Conservation (phyloP, 352 stramenopile species). For the Labyrinthula sp. region DNA sequence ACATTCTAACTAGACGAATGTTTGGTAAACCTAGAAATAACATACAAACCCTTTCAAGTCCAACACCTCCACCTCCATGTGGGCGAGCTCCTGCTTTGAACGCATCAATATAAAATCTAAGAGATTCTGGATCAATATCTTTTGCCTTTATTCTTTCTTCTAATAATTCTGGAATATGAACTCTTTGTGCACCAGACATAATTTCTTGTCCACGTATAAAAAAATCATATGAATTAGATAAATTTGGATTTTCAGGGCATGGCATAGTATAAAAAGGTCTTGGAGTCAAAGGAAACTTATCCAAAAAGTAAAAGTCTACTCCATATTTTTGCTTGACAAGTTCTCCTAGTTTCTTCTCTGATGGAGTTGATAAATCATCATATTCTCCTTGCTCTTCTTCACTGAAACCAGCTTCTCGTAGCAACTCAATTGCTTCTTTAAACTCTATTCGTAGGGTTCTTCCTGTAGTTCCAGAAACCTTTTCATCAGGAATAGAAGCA, state of each 20-base stretch:
- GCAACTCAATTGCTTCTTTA: constrained; percentile 71
- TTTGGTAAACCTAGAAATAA: constrained; percentile 93
- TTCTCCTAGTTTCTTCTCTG: constrained; percentile 85
- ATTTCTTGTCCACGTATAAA: constrained; percentile 99
- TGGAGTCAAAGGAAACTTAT: constrained; percentile 95
- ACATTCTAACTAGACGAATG: constrained; percentile 95
- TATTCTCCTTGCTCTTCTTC: constrained; percentile 37
- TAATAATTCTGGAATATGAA: constrained; percentile 86
- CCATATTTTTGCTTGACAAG: constrained; percentile 90
- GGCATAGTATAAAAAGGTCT: constrained; percentile 99
- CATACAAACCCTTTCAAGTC: constrained; percentile 95
- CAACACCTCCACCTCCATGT: constrained; percentile 91
- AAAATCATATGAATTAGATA: constrained; percentile 96
- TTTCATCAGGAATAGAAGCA: constrained; percentile 46
- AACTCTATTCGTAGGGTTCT: constrained; percentile 69
- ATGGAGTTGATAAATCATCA: constrained; percentile 68
- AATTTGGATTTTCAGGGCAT: constrained; percentile 65
- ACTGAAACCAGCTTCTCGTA: constrained; percentile 44
- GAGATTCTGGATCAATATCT: constrained; percentile 55
- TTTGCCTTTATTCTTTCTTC: constrained; percentile 60
- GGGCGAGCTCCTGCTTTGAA: constrained; percentile 94
- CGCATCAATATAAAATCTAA: constrained; percentile 88
- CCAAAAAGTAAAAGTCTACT: constrained; percentile 99
- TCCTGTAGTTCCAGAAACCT: constrained; percentile 30
- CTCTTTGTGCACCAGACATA: constrained; percentile 90